These are phyloP conservation scores for Fusarium zealandicum DNA, from an alignment of 2,329 filamentous ascomycete species.

Conservation along the genomic window DNA sequence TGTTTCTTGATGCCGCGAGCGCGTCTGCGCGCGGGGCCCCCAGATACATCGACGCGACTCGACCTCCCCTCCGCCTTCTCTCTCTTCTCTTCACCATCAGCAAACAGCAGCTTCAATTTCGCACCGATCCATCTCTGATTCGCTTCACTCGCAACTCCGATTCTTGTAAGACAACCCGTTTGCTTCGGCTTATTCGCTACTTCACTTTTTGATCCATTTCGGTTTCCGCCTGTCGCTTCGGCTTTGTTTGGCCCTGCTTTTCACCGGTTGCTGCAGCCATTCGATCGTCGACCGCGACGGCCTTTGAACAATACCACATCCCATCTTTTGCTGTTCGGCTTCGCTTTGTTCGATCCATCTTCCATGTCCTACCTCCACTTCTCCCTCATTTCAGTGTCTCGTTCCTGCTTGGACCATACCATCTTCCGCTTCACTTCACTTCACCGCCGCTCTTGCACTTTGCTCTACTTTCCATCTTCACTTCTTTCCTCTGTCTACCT, in stretches of 20 bases:
- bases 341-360: conserved; percentile 8
- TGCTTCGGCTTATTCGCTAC: not conserved
- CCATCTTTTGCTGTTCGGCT: not conserved
- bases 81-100: conserved; percentile 9
- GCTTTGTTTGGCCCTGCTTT: conserved; percentile 16
- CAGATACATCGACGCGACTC: conserved; percentile 11
- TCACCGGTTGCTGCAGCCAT: conserved; percentile 7
- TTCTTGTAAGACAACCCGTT: conserved; percentile 16
- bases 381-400: not conserved
- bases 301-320: not conserved
- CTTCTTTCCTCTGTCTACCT: not conserved
- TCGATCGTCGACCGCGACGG: conserved; percentile 4
- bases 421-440: not conserved
- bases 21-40: conserved; percentile 5
- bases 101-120: conserved; percentile 12
- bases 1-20: conserved; percentile 5
- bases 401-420: conserved; percentile 9
- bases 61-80: conserved; percentile 2
- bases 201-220: conserved; percentile 8
- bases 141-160: not conserved
- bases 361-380: not conserved
- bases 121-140: conserved; percentile 5
- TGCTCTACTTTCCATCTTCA: conserved; percentile 1
- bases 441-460: conserved; percentile 1
- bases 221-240: not conserved